Base-by-base conservation (phyloP, 768 basidiomycete species). In the Clathrus columnatus region DNA sequence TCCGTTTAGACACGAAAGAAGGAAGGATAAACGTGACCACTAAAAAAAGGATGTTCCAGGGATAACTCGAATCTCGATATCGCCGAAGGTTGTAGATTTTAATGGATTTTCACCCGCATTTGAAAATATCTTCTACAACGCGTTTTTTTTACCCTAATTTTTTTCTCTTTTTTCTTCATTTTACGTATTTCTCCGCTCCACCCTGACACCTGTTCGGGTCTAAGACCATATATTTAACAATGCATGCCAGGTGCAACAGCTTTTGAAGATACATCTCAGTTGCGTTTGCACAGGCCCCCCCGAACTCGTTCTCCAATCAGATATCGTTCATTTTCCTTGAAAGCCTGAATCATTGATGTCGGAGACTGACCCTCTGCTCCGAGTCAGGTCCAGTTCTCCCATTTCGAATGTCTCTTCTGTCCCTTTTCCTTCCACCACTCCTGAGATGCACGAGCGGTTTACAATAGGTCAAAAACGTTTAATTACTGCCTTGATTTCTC, bases 381-480 rank as follows among this genome's bases (percentile, higher is more conserved):
- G 36, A n/a, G 36, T 36, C 36, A 11, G n/a, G 36, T n/a, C 36
- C 36, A 36, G 36, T n/a, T 11, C 36, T 11, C 36, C n/a, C 36
- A 8, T 8, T n/a, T 2, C 36, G 14, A 36, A 2, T 48, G 23
- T 11, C 5, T 48, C 26, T 44, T 58, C 48, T 23, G 46, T n/a
- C n/a, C n/a, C n/a, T 24, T 27, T 44, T 7, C 20, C 29, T 23
- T 21, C 45, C 20, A 18, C 16, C 54, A 50, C 65, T 14, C 61
- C 71, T 4, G 69, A 69, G 49, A 61, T 83, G 0, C 89, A 86
- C 62, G 63, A 76, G 26, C 75, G 81, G n/a, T 89, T 89, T 68
- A 73, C 74, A 2, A 62, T 61, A 2, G 6, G 61, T 26, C 70
- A 72, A 60, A 90, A 87, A 65, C 65, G 68, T n/a, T 45, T 65